Conservation (phyloP, 352 stramenopile genomes). For the Pythium volutum region DNA sequence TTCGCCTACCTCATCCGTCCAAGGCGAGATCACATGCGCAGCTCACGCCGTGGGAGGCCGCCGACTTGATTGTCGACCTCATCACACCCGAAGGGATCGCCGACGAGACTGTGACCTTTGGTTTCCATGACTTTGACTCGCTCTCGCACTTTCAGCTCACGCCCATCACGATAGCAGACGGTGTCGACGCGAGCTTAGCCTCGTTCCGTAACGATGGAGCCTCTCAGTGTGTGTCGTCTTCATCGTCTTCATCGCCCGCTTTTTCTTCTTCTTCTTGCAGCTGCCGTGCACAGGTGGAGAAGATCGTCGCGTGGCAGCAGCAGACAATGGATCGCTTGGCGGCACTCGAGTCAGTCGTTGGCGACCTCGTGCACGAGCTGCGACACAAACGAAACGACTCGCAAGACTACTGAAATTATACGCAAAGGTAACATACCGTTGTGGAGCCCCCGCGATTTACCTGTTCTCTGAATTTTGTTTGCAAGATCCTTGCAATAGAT, state of each 20-base stretch:
- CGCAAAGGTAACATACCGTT: slow-evolving; percentile 18
- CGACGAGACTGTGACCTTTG: slow-evolving; percentile 22
- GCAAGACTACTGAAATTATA: slow-evolving; percentile 3
- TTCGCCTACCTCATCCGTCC: neutral
- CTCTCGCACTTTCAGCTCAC: slow-evolving; percentile 18
- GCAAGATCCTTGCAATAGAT: slow-evolving; percentile 4
- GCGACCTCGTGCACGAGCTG: slow-evolving; percentile 12
- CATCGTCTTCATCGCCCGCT: neutral
- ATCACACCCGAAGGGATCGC: slow-evolving; percentile 18
- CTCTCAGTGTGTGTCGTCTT: neutral
- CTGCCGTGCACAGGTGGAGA: neutral
- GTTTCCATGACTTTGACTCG: slow-evolving; percentile 25
- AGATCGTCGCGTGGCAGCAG: slow-evolving; percentile 15
- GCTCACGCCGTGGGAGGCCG: slow-evolving; percentile 22
- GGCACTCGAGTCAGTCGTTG: slow-evolving; percentile 15
- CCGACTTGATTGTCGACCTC: slow-evolving; percentile 22
- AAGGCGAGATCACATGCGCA: slow-evolving; percentile 15
- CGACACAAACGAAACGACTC: slow-evolving; percentile 10
- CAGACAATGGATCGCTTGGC: slow-evolving; percentile 20
- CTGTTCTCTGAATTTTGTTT: slow-evolving; percentile 1
- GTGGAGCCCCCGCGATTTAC: slow-evolving; percentile 7
- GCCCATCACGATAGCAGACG: slow-evolving; percentile 18
- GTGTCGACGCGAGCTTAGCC: neutral
- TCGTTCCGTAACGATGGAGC: neutral
- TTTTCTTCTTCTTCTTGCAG: neutral